These are phyloP conservation scores for Yamadazyma sp. DNA, from an alignment of 805 yeast genomes.

Conservation along the genomic window DNA sequence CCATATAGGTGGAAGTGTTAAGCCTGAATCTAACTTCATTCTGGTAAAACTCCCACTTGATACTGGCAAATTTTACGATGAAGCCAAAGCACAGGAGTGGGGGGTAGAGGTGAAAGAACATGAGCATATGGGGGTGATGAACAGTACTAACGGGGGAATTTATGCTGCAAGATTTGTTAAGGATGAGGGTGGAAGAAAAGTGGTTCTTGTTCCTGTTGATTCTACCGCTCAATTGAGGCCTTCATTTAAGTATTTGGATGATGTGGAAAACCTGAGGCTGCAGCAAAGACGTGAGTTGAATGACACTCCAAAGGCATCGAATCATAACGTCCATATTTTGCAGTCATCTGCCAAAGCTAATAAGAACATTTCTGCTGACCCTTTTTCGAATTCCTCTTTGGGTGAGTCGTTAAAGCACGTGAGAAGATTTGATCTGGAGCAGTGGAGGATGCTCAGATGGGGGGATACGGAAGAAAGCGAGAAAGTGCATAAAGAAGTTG, in stretches of 20 bases:
- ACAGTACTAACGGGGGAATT: slow-evolving; percentile 48
- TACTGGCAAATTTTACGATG: slow-evolving; percentile 66
- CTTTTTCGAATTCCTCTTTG: slow-evolving; percentile 23
- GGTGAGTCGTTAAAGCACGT: slow-evolving; percentile 42
- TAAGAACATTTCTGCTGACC: slow-evolving; percentile 11
- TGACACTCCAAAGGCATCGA: slow-evolving; percentile 24
- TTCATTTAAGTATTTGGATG: slow-evolving; percentile 75
- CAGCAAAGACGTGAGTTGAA: slow-evolving; percentile 30
- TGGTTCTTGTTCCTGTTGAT: slow-evolving; percentile 65
- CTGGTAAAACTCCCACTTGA: slow-evolving; percentile 79
- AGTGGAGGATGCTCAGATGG: slow-evolving; percentile 38
- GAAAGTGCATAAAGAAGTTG: slow-evolving; percentile 12
- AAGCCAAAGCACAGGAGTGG: slow-evolving; percentile 64
- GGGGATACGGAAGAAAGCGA: slow-evolving; percentile 9
- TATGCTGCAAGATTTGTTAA: slow-evolving; percentile 33
- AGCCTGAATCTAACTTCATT: slow-evolving; percentile 59
- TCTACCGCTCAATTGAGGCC: slow-evolving; percentile 80
- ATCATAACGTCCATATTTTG: slow-evolving; percentile 38
- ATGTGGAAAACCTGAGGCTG: slow-evolving; percentile 46
- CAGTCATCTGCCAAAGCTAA: slow-evolving; percentile 40
- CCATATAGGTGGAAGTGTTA: slow-evolving; percentile 45
- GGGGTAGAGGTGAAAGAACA: slow-evolving; percentile 56
- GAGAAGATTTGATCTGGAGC: slow-evolving; percentile 42
- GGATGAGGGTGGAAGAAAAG: slow-evolving; percentile 28
- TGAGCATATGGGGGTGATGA: slow-evolving; percentile 68